Evolutionary conservation across 2,329 filamentous ascomycete species (phyloP).

Genomic region (Neoscytalidium dimidiatum): DNA sequence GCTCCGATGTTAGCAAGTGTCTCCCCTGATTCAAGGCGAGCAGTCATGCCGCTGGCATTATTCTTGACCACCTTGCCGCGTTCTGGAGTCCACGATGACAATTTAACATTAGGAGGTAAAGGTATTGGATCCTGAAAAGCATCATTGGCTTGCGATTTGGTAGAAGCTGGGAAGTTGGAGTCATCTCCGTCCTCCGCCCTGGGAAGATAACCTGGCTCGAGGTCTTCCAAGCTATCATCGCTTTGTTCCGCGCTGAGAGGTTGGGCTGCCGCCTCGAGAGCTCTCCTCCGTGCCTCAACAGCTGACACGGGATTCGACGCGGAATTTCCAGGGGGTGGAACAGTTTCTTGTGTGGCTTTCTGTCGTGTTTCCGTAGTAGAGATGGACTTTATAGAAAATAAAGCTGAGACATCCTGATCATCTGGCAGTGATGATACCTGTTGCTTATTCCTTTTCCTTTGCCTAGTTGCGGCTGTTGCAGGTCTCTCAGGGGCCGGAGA

Average conservation of each 20-base stretch:
- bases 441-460: not conserved
- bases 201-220: constrained; percentile 10
- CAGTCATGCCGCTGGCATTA: constrained; percentile 25
- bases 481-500: not conserved
- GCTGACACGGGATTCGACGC: not conserved
- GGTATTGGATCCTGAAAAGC: not conserved
- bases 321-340: not conserved
- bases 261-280: not conserved
- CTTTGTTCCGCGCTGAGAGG: not conserved
- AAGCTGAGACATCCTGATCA: not conserved
- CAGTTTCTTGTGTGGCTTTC: not conserved
- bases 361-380: not conserved
- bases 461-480: not conserved
- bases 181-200: constrained; percentile 10
- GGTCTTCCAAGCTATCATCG: constrained; percentile 13
- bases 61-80: constrained; percentile 24
- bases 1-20: constrained; percentile 58
- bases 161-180: not conserved
- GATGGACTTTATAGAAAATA: not conserved
- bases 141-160: not conserved
- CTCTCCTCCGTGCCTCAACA: constrained; percentile 6
- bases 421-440: not conserved
- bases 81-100: constrained; percentile 12
- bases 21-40: constrained; percentile 34
- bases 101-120: not conserved